These are phyloP conservation scores for Linum trigynum DNA, from an alignment of 345 rosid species.

Conservation along the genomic window DNA sequence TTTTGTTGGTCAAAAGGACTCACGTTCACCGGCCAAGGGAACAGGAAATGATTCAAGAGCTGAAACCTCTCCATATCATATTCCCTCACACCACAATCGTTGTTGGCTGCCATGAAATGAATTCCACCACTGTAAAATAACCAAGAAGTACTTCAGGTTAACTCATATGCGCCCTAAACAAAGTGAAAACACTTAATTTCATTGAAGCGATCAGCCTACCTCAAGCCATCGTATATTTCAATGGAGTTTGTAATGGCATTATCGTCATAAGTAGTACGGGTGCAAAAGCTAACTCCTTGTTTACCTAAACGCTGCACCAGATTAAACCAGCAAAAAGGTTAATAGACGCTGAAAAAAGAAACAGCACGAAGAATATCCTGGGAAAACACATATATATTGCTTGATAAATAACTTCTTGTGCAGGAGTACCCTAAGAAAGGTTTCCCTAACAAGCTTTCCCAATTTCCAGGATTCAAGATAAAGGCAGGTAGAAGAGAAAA, in stretches of 20 bases:
- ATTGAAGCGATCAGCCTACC: constrained; percentile 20
- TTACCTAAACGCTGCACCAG: constrained; percentile 38
- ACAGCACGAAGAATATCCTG: neutral
- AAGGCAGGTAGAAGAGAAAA: too few relatives aligned
- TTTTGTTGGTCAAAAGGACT: constrained; percentile 7
- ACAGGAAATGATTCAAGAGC: constrained; percentile 33
- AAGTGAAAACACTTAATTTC: neutral
- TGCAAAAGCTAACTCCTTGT: constrained; percentile 48
- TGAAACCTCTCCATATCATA: constrained; percentile 48
- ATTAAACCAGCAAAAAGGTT: neutral
- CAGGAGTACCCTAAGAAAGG: too few relatives aligned
- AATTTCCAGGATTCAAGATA: too few relatives aligned
- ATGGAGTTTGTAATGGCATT: constrained; percentile 56
- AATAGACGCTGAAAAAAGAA: neutral
- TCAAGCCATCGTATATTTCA: constrained; percentile 46
- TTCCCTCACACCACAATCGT: constrained; percentile 40
- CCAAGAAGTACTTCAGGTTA: neutral
- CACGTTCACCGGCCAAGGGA: constrained; percentile 65
- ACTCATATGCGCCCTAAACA: neutral
- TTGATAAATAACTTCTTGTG: too few relatives aligned
- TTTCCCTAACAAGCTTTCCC: too few relatives aligned
- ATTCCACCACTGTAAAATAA: constrained; percentile 44
- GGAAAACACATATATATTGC: too few relatives aligned
- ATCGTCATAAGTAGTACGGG: constrained; percentile 44
- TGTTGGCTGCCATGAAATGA: constrained; percentile 46